Conservation (phyloP, 768 basidiomycete genomes). For the Cubamyces lactineus region DNA sequence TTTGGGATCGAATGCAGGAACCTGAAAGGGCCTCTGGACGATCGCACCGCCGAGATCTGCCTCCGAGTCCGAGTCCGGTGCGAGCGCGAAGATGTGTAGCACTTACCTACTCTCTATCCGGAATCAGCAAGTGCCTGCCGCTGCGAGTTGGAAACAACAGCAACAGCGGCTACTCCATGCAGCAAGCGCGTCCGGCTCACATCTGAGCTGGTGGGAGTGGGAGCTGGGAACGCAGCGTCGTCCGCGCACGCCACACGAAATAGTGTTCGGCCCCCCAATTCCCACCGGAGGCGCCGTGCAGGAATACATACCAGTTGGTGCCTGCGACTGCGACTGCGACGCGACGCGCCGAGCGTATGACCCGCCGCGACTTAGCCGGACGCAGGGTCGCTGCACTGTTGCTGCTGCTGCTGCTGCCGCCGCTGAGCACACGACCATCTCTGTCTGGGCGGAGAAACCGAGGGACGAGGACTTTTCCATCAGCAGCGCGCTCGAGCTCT, state of each 20-base stretch:
- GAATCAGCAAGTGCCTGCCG: no score
- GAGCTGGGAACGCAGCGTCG: neutral
- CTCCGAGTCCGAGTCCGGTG: neutral
- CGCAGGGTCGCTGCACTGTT: neutral
- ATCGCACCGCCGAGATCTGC: conserved; percentile 9
- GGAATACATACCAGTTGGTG: neutral
- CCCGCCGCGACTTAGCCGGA: neutral
- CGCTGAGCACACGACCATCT: neutral
- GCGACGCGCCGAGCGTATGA: neutral
- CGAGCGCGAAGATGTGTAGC: neutral
- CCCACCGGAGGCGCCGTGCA: neutral
- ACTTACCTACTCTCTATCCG: no score
- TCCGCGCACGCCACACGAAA: conserved; percentile 7
- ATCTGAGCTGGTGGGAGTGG: neutral
- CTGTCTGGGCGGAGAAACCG: no score
- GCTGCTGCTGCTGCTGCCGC: no score
- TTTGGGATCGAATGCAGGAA: neutral
- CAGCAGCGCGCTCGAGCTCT: neutral
- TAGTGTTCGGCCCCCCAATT: conserved; percentile 17
- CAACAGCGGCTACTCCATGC: neutral
- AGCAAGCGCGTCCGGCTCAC: no score
- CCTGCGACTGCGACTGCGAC: neutral
- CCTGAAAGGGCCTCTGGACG: neutral
- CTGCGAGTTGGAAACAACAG: no score
- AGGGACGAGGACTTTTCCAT: neutral